phyloP scores from a whole-genome alignment of 2,329 filamentous ascomycete species.

The Trichoderma brevicompactum region DNA sequence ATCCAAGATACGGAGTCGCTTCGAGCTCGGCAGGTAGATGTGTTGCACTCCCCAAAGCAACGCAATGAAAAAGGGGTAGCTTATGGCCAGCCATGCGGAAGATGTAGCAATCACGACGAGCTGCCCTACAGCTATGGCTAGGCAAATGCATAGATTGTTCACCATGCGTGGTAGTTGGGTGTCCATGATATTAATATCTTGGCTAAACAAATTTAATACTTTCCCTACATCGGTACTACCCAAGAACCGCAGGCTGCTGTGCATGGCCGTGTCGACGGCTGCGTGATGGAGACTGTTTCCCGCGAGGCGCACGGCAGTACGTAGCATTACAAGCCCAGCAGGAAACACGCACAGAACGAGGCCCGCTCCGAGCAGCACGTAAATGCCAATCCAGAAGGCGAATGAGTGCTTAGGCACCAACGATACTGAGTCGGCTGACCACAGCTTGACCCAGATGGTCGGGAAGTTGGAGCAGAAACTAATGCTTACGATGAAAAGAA shows the following conservation, averaged over 20 bases:
- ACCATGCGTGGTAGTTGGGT: conserved; percentile 44
- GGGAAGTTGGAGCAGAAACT: background rate
- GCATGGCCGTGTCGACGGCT: background rate
- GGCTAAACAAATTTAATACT: conserved; percentile 51
- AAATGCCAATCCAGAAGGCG: background rate
- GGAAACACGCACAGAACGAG: background rate
- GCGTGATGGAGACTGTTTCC: background rate
- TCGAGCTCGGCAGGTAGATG: conserved; percentile 53
- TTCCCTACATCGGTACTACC: conserved; percentile 48
- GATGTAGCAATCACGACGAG: conserved; percentile 51
- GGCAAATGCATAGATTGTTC: conserved; percentile 37
- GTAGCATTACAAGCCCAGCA: background rate
- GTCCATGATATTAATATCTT: conserved; percentile 51
- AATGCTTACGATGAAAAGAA: too few species aligned
- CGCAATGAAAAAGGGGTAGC: background rate
- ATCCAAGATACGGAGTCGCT: conserved; percentile 59
- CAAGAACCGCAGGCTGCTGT: conserved; percentile 34
- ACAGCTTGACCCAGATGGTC: background rate
- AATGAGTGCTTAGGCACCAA: background rate
- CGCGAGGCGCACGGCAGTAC: background rate
- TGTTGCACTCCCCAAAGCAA: conserved; percentile 29
- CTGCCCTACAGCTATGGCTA: conserved; percentile 46
- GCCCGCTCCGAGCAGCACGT: background rate
- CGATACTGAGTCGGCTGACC: background rate
- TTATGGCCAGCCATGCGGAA: background rate